A percentile compares a stretch with the other conserved stretches of the same genome.
Conservation (phyloP, 148 eudicot species). For the Diospyros kaki region DNA sequence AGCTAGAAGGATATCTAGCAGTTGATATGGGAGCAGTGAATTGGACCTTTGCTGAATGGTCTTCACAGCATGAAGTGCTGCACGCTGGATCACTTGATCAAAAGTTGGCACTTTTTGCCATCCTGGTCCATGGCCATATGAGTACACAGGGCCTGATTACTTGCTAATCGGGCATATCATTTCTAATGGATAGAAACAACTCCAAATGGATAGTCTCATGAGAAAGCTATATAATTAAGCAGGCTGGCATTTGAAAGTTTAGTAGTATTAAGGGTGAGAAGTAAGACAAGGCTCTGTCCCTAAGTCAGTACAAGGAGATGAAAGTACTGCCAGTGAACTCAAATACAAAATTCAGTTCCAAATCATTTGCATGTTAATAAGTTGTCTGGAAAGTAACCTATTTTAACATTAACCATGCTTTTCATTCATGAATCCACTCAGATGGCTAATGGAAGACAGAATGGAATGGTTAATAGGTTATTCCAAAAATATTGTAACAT, state of each 20-base stretch:
- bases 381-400: too few relatives aligned
- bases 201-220: background rate
- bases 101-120: constrained; percentile 33
- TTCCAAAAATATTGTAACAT: too few relatives aligned
- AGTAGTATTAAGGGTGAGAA: background rate
- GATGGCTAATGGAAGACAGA: too few relatives aligned
- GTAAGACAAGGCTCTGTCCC: background rate
- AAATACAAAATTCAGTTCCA: background rate
- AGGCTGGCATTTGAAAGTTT: background rate
- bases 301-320: background rate
- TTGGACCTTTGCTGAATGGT: constrained; percentile 40
- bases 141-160: constrained; percentile 8
- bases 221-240: background rate
- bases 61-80: constrained; percentile 45
- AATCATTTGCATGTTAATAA: too few relatives aligned
- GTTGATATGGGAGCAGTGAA: constrained; percentile 28
- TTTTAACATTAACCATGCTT: too few relatives aligned
- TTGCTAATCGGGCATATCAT: background rate
- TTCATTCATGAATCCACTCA: too few relatives aligned
- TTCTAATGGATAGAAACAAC: background rate
- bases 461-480: too few relatives aligned
- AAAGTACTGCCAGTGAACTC: background rate
- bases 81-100: constrained; percentile 44
- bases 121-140: constrained; percentile 28
- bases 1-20: constrained; percentile 45